phyloP scores from a whole-genome alignment of 768 basidiomycete genomes.

The Lentinula boryana region DNA sequence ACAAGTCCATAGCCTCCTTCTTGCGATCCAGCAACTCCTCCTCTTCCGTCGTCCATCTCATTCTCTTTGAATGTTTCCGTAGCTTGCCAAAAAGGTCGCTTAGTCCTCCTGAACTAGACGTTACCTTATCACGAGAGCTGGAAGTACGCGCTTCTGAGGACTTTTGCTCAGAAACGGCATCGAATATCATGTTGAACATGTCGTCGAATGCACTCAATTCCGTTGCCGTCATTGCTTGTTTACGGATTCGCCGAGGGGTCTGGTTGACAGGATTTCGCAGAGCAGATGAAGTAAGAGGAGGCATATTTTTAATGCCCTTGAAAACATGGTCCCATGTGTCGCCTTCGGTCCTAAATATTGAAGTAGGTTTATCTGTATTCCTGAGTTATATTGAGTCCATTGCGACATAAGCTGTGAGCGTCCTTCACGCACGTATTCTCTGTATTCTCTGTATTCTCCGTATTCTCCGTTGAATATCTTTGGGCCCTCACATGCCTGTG shows the following conservation, averaged over 20 bases:
- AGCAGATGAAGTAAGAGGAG: slow-evolving; percentile 17
- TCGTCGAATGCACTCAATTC: slow-evolving; percentile 65
- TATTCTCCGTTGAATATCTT: not conserved
- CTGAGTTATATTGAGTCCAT: not conserved
- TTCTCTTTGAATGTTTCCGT: slow-evolving; percentile 41
- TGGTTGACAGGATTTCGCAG: slow-evolving; percentile 13
- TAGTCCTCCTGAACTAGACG: slow-evolving; percentile 21
- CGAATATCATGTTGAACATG: slow-evolving; percentile 70
- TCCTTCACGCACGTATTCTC: not conserved
- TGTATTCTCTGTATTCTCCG: not conserved
- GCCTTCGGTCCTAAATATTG: slow-evolving; percentile 28
- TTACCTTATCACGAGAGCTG: slow-evolving; percentile 2
- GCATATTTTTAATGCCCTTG: slow-evolving; percentile 30
- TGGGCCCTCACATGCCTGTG: not conserved
- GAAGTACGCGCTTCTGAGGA: slow-evolving; percentile 2
- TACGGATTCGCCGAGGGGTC: slow-evolving; percentile 20
- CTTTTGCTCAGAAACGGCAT: slow-evolving; percentile 36
- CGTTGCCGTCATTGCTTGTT: slow-evolving; percentile 60
- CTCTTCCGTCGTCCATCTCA: slow-evolving; percentile 44
- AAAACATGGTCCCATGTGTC: slow-evolving; percentile 51
- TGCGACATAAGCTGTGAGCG: not conserved
- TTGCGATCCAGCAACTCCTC: slow-evolving; percentile 59
- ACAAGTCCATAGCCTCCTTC: slow-evolving; percentile 69
- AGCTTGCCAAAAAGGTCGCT: slow-evolving; percentile 52
- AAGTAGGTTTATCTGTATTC: slow-evolving; percentile 13